Percentiles rank a stretch among this genome's conserved stretches.
phyloP scores from a whole-genome alignment of 306 rosid species.

The Prunus salicina region DNA sequence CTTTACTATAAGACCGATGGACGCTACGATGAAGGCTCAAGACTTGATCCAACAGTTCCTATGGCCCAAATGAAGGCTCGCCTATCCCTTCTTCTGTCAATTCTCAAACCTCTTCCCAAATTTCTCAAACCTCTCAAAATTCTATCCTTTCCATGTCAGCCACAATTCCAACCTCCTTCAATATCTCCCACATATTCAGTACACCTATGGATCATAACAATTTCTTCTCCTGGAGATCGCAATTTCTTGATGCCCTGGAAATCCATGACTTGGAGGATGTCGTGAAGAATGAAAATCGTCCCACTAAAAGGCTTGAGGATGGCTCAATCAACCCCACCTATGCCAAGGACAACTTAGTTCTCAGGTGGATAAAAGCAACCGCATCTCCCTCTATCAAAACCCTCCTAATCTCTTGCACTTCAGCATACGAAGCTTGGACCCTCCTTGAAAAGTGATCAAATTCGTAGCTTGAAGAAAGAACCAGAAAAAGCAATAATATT shows the following conservation, averaged over 20 bases:
- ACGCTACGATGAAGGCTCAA: neutral
- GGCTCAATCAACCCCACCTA: neutral
- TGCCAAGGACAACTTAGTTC: neutral
- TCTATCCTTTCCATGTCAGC: no score
- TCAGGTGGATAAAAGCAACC: neutral
- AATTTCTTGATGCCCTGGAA: neutral
- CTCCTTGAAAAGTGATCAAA: neutral
- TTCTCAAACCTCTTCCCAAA: no score
- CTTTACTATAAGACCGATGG: slow-evolving; percentile 28
- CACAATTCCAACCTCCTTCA: neutral
- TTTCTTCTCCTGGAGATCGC: neutral
- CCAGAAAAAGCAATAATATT: neutral
- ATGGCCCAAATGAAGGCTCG: no score
- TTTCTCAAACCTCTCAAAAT: no score
- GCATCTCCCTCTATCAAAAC: neutral
- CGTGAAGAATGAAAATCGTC: neutral
- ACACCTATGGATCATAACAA: neutral
- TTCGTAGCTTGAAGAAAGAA: neutral
- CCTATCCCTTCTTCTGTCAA: no score
- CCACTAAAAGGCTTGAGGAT: neutral
- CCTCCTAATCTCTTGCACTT: neutral
- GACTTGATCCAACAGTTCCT: no score
- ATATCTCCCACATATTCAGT: neutral
- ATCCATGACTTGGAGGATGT: neutral
- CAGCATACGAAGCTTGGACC: neutral